Base-by-base conservation (phyloP, 495 filamentous ascomycete genomes). In the Penicillium subrubescens region DNA sequence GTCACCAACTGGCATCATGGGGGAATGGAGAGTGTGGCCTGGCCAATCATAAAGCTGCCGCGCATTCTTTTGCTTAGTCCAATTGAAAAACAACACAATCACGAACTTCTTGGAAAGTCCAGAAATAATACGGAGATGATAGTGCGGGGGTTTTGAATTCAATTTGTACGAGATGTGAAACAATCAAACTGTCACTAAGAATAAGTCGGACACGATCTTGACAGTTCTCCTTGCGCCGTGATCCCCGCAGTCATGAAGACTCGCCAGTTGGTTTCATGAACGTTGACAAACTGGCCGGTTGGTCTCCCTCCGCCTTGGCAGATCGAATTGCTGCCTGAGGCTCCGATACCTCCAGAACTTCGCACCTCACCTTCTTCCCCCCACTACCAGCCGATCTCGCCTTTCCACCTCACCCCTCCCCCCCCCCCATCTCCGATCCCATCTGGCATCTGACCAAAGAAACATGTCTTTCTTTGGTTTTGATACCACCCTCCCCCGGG, bases 401-500 rank as follows among this genome's bases (percentile, higher is more conserved):
- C 62, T 56, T 67, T 35, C 31, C 14, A 51, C 53, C 48, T 46
- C 50, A 52, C 56, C 67, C 55, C 51, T 23, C 23, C 60, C 48
- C 34, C 59, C 55, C 58, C 55, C 57, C 57, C 57, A 35, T 62
- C 62, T 62, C 48, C 29, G 61, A 46, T 65, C 55, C 64, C 60
- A 65, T 57, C 41, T 57, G 53, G 53, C 55, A 53, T 59, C 56
- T 37, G 31, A 59, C 68, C 68, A 68, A 69, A 65, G 74, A 66
- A 17, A 19, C 56, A 91, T 91, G 89, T 90, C 91, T 65, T 95
- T 97, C 84, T 98, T 95, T 77, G 92, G 92, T 65, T 93, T 94
- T 77, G 88, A 94, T 72, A 78, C 88, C 48, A 82, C 83, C 52
- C 82, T 87, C 2, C 89, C 89, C 35, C 82, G 82, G 69, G 87